These are phyloP conservation scores for Echinosophora koreensis DNA, from an alignment of 306 rosid genomes.

Conservation along the genomic window DNA sequence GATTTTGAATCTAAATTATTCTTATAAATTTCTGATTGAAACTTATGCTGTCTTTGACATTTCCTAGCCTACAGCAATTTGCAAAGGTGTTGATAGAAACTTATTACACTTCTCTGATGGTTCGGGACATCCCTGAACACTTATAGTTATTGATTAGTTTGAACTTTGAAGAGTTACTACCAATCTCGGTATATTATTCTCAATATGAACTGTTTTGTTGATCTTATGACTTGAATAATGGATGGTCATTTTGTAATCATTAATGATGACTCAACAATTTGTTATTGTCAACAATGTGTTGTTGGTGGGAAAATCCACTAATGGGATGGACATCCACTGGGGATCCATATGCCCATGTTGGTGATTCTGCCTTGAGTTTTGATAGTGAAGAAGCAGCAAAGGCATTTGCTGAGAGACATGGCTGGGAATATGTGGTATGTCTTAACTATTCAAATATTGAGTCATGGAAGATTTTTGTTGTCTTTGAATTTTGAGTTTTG, in stretches of 20 bases:
- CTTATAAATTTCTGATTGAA: constrained; percentile 14
- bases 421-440: constrained; percentile 93
- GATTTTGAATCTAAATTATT: constrained; percentile 10
- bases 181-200: constrained; percentile 30
- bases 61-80: constrained; percentile 4
- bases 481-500: constrained; percentile 17
- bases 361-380: constrained; percentile 84
- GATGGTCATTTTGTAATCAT: constrained; percentile 6
- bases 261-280: constrained; percentile 19
- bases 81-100: constrained; percentile 26
- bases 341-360: constrained; percentile 93
- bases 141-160: background rate
- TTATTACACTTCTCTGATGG: background rate
- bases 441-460: constrained; percentile 13
- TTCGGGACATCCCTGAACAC: constrained; percentile 15
- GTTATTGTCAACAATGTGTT: constrained; percentile 40
- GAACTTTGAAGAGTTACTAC: constrained; percentile 21
- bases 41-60: constrained; percentile 13
- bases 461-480: background rate
- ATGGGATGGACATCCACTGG: constrained; percentile 99
- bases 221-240: constrained; percentile 5
- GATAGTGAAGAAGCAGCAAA: constrained; percentile 91
- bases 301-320: constrained; percentile 98
- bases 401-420: constrained; percentile 87
- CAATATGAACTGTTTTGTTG: background rate